Evolutionary conservation across 2,329 filamentous ascomycete species (phyloP), one percentile per base, ranked within the genome.

Genomic region (Fusarium oligoseptatum): DNA sequence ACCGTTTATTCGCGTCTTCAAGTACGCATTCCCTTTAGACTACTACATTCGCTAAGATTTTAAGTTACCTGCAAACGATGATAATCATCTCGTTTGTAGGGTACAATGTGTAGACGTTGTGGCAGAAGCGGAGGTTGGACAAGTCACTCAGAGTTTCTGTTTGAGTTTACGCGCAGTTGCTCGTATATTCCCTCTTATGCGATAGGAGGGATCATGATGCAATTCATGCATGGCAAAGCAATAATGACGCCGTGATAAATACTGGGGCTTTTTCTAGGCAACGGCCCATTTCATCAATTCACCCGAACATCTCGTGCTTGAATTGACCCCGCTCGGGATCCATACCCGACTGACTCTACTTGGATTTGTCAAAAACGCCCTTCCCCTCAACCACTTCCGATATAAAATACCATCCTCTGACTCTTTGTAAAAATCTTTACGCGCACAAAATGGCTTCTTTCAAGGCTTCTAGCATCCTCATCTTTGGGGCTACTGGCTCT

Each of bases 401-500:
- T 22, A 22, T 22, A 27, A 27, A 27, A 8, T 27, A 27, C 27
- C 27, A 27, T 27, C 27, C 34, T 34, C 7, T 29, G 3, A 20
- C 22, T 34, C 12, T 22, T 12, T 24, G 10, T 3, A 27, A 24
- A 17, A 24, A 37, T 5, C 3, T 3, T n/a, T 39, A 4, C 15
- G n/a, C 6, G 5, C 2, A 12, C n/a, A 75, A 57, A 39, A 78
- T 78, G 77, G 27, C 72, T 22, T 64, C 70, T 3, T 76, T 76
- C 17, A 45, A 78, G 27, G 65, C 77, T 1, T 64, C 64, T 17
- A 78, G 63, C 10, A 68, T 79, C 15, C 70, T 79, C n/a, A 67
- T 78, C 4, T 76, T 86, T 20, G 84, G 84, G 10, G 84, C 83
- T 15, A 86, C 84, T 2, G 84, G 84, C 56, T 80, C 78, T 34